These are phyloP conservation scores for barley (Hordeum vulgare) DNA, from an alignment of 176 grass and related monocot species.

Conservation along the genomic window DNA sequence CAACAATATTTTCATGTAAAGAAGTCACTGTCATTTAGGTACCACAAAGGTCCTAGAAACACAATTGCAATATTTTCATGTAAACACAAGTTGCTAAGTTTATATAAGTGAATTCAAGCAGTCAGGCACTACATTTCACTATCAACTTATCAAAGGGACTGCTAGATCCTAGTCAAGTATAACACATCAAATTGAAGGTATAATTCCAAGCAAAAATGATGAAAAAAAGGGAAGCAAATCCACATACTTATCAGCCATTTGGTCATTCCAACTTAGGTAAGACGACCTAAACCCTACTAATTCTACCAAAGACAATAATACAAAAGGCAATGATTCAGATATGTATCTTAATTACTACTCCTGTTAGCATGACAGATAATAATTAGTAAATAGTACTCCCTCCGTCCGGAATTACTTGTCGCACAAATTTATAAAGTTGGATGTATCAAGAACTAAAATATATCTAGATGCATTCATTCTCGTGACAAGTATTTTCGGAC, in stretches of 20 bases:
- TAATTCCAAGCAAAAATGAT: neutral
- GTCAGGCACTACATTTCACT: neutral
- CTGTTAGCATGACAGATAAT: conserved; percentile 3
- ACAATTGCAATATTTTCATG: no score
- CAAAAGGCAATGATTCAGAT: neutral
- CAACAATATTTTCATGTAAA: neutral
- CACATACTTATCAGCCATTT: neutral
- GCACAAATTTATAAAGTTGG: no score
- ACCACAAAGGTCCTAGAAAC: neutral
- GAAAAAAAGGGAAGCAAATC: neutral
- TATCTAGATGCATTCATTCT: no score
- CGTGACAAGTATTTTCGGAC: no score
- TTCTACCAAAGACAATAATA: neutral
- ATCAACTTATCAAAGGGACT: neutral
- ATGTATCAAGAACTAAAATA: no score
- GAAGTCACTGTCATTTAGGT: neutral
- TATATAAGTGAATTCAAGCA: neutral
- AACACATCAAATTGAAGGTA: neutral
- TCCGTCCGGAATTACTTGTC: no score
- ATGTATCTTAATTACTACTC: neutral
- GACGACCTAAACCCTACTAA: neutral
- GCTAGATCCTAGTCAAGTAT: neutral
- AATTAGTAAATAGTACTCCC: neutral
- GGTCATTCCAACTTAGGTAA: neutral
- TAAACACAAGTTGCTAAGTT: neutral